phyloP scores from a whole-genome alignment of 2,329 filamentous ascomycete species.

The Arachnopeziza araneosa region DNA sequence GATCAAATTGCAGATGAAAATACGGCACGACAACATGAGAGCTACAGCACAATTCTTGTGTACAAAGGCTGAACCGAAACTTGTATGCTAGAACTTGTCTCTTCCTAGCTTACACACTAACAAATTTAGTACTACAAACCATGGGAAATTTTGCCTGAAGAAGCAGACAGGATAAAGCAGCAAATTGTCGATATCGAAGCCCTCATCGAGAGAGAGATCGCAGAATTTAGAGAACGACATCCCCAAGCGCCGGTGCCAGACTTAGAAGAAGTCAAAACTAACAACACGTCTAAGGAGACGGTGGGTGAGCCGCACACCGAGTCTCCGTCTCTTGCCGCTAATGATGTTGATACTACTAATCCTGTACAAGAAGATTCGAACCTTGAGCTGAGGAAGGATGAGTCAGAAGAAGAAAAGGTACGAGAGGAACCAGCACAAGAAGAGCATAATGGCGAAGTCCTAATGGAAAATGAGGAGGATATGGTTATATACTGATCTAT shows the following conservation, averaged over 20 bases:
- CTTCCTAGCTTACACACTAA: conserved; percentile 16
- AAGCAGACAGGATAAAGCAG: conserved; percentile 64
- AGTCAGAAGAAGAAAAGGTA: conserved; percentile 36
- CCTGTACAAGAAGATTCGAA: conserved; percentile 26
- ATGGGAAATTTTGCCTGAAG: conserved; percentile 64
- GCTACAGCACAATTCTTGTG: conserved; percentile 66
- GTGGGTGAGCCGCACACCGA: conserved; percentile 41
- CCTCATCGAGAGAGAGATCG: conserved; percentile 57
- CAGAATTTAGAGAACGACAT: conserved; percentile 52
- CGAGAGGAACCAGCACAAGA: conserved; percentile 35
- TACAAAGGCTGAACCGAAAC: conserved; percentile 64
- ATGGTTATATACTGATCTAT: conserved; percentile 74
- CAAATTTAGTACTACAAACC: conserved; percentile 72
- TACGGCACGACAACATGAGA: conserved; percentile 66
- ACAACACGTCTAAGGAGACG: conserved; percentile 32
- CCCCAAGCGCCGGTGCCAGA: conserved; percentile 28
- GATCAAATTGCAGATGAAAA: conserved; percentile 44
- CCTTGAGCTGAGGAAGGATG: conserved; percentile 7
- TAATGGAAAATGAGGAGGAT: conserved; percentile 83
- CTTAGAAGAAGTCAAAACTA: conserved; percentile 22
- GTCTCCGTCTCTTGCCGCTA: conserved; percentile 32
- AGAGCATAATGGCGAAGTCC: conserved; percentile 69
- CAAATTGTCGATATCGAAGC: conserved; percentile 64
- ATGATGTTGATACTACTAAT: conserved; percentile 35
- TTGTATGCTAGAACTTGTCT: conserved; percentile 51